Conservation (phyloP, 495 filamentous ascomycete genomes). For the Sordaria brevicollis region DNA sequence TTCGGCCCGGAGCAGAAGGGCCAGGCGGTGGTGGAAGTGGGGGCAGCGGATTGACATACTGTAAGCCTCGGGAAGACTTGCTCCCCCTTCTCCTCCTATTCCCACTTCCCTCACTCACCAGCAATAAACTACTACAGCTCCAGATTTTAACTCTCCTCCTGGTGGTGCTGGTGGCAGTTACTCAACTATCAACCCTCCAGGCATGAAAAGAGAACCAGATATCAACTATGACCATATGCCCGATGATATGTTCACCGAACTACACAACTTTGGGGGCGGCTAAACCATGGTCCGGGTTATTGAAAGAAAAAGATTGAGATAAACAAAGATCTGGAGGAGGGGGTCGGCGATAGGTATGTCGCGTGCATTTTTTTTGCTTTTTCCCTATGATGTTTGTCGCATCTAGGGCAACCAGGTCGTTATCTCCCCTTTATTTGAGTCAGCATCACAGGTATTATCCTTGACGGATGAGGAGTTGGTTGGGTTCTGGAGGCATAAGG, state of each 20-base stretch:
- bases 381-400: no score
- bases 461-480: no score
- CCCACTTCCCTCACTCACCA: not conserved
- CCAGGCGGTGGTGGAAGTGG: not conserved
- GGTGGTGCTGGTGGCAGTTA: conserved; percentile 6
- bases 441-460: no score
- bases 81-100: not conserved
- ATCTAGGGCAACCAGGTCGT: no score
- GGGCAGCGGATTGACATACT: not conserved
- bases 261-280: conserved; percentile 4
- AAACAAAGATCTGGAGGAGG: not conserved
- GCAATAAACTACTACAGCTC: not conserved
- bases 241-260: conserved; percentile 17
- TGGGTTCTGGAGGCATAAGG: no score
- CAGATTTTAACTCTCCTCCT: not conserved
- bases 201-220: conserved; percentile 12
- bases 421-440: no score
- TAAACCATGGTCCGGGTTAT: not conserved
- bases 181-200: conserved; percentile 3
- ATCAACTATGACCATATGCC: conserved; percentile 23
- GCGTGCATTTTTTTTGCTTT: no score
- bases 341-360: no score
- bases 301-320: not conserved
- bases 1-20: not conserved
- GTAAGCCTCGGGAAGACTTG: not conserved